Base-by-base conservation (phyloP, 2,329 filamentous ascomycete species). In the Ophiognomonia clavigignenti-juglandacearum region DNA sequence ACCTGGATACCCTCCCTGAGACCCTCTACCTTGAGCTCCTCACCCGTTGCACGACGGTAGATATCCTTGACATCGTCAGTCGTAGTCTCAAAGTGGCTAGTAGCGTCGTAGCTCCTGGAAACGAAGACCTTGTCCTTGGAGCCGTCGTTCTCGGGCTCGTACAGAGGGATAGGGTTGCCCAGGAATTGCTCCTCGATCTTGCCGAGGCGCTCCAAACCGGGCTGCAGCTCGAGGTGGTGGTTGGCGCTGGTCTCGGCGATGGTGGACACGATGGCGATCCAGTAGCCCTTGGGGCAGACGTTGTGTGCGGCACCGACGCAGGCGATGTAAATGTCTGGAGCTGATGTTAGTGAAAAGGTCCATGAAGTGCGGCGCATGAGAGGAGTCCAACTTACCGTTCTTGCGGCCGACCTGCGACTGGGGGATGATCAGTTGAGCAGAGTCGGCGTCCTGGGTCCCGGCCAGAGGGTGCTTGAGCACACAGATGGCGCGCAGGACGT, bases 231-330 rank as follows among this genome's bases (percentile, higher is more conserved):
- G 48, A 96, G 76, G 70, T 98, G 93, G 71, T 96, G 91, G 78
- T 98, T 97, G 55, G 88, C 84, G 52, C 83, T 74, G 37, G 83
- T 85, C 76, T 98, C 95, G 54, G 93, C 89, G 63, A 98, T 96
- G 51, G 93, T 98, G 39, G 90, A 96, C 56, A 98, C 92, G 52
- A 97, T 98, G 60, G 93, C 93, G 59, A 98, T 89, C 77, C 95
- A 98, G 81, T 96, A 97, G 52, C 92, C 92, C 80, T 96, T 95
- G 61, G 95, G 93, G 74, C 92, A 97, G 59, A 98, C 95, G 61
- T 95, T 97, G 75, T 98, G 95, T 31, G 91, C 88, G 32, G 88
- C 89, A 1, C 91, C 96, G 50, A 98, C 90, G 66, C 93, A 87
- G 48, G 93, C 92, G 63, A 98, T 85, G 77, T 98, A 98, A 63